Evolutionary conservation across 2,329 filamentous ascomycete species (phyloP), one percentile per base, ranked within the genome.

Genomic region (Claviceps fusiformis): DNA sequence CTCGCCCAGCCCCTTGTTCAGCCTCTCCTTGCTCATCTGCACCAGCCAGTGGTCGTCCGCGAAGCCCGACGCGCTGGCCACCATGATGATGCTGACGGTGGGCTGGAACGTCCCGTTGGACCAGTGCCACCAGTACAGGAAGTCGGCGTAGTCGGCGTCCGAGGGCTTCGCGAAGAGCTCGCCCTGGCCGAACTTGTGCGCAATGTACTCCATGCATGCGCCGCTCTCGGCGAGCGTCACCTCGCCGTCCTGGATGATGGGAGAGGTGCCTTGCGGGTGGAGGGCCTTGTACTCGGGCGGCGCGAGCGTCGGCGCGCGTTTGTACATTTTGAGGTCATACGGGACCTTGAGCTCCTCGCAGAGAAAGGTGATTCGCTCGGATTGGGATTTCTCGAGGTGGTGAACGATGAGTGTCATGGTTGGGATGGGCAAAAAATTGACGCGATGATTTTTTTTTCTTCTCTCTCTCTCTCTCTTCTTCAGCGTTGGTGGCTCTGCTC

Each of bases 111-210:
- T 73, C 39, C 72, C 72, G 61, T 79, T 75, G 9, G 72, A 69
- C 64, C 75, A 84, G 63, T 85, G 79, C 62, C 80, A 78, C 81
- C 81, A 87, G 70, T 81, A 85, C 1, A 87, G 62, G 59, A 81
- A 86, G 52, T 82, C 74, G 2, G 79, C 69, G 59, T 82, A 86
- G 48, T 73, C 71, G 17, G 72, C 65, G 52, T 79, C 67, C 0
- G 64, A 60, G 0, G 77, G 75, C 0, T 61, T 51, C 0, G 82
- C 59, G 10, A 73, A 68, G 0, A 86, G 68, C 13, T 65, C 67
- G 6, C 80, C 79, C 6, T 65, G 60, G 35, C 70, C 79, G 59
- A 84, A 71, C 48, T 74, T 75, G 60, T 74, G 67, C 57, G 76
- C 70, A 61, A 87, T 78, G 68, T 86, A 86, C 55, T 87, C 81